Percentiles rank a stretch among this genome's conserved stretches.
phyloP scores from a whole-genome alignment of 2,329 filamentous ascomycete genomes.

The Pseudogymnoascus sp. region DNA sequence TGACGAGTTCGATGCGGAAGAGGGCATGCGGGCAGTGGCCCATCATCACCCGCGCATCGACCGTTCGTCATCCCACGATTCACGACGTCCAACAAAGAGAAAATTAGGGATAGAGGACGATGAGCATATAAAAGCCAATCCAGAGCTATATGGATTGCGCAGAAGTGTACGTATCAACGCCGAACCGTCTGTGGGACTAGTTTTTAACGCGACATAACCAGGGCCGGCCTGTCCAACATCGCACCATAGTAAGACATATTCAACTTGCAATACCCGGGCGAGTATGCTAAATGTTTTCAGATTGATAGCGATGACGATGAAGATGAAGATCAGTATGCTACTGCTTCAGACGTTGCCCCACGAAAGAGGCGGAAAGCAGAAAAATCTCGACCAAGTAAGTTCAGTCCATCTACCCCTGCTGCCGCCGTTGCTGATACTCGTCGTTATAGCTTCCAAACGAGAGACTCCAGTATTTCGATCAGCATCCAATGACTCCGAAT shows the following conservation, averaged over 20 bases:
- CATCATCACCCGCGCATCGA: slow-evolving; percentile 38
- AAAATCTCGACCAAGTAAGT: slow-evolving; percentile 57
- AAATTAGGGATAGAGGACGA: slow-evolving; percentile 65
- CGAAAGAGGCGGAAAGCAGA: slow-evolving; percentile 64
- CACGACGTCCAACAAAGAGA: slow-evolving; percentile 65
- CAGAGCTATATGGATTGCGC: slow-evolving; percentile 87
- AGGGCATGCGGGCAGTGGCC: slow-evolving; percentile 47
- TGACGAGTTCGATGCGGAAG: slow-evolving; percentile 70
- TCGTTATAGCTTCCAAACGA: slow-evolving; percentile 49
- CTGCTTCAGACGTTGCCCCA: slow-evolving; percentile 63
- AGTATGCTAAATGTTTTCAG: slow-evolving; percentile 31
- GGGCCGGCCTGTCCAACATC: slow-evolving; percentile 53
- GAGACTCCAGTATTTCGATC: slow-evolving; percentile 50
- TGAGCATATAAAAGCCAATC: slow-evolving; percentile 82
- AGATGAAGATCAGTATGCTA: slow-evolving; percentile 51
- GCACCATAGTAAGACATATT: slow-evolving; percentile 41
- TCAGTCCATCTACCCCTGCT: slow-evolving; percentile 8
- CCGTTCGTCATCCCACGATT: slow-evolving; percentile 63
- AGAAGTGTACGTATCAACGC: slow-evolving; percentile 64
- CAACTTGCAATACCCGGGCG: slow-evolving; percentile 10
- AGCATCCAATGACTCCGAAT: slow-evolving; percentile 56
- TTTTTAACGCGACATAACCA: slow-evolving; percentile 14
- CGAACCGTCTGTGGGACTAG: slow-evolving; percentile 28
- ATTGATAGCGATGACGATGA: slow-evolving; percentile 49
- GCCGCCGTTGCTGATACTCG: slow-evolving; percentile 19